Conservation (phyloP, 2,329 filamentous ascomycete species). For the Nemania abortiva region DNA sequence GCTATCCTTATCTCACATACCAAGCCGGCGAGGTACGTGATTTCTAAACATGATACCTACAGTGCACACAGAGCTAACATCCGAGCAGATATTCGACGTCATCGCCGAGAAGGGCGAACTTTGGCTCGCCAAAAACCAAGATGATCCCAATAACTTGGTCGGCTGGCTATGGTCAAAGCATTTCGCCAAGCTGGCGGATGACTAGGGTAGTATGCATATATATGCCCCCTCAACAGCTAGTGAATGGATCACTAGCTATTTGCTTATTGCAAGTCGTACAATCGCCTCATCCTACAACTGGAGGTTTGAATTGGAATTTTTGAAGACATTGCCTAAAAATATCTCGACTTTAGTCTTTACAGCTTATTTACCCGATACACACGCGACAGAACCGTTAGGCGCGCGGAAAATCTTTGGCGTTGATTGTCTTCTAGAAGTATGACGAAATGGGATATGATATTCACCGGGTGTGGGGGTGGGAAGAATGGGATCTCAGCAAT, state of each 20-base stretch:
- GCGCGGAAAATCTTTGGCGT: constrained; percentile 47
- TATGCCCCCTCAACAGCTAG: neutral
- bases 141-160: constrained; percentile 81
- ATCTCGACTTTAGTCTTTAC: constrained; percentile 35
- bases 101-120: constrained; percentile 97
- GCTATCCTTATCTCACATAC: constrained; percentile 96
- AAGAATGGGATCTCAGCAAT: constrained; percentile 49
- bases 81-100: constrained; percentile 80
- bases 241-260: neutral
- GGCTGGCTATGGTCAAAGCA: constrained; percentile 99
- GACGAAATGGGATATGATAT: constrained; percentile 52
- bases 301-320: constrained; percentile 22
- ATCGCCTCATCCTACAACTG: constrained; percentile 8
- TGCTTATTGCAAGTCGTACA: constrained; percentile 4
- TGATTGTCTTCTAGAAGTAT: constrained; percentile 47
- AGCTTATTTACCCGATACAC: constrained; percentile 11
- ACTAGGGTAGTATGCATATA: constrained; percentile 40
- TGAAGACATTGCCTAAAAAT: constrained; percentile 14
- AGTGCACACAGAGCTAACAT: constrained; percentile 11
- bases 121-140: constrained; percentile 97
- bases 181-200: constrained; percentile 78
- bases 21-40: constrained; percentile 84
- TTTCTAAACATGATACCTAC: constrained; percentile 1
- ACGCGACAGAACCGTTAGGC: constrained; percentile 42
- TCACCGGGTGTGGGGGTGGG: constrained; percentile 41